A percentile compares a stretch with the other conserved stretches of the same genome.
phyloP scores from a whole-genome alignment of 1,284 basidiomycete genomes.

The Acaromyces ingoldii region DNA sequence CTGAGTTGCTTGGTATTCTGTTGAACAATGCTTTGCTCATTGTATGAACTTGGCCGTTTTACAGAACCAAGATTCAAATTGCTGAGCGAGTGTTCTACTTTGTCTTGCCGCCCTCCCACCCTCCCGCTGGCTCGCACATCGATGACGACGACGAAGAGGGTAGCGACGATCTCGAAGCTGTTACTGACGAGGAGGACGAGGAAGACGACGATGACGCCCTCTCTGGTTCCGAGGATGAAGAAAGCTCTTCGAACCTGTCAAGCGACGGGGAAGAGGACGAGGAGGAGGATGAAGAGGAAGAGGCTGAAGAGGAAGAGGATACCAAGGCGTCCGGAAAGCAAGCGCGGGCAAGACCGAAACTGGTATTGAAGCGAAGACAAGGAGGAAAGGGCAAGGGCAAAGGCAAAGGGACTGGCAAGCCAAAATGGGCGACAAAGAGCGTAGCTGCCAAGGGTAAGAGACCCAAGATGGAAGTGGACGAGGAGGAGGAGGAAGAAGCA shows the following conservation, averaged over 20 bases:
- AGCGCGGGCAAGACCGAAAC: constrained; percentile 1
- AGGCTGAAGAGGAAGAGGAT: constrained; percentile 8
- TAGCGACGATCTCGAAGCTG: constrained; percentile 15
- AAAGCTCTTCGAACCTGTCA: constrained; percentile 22
- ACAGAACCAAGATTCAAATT: constrained; percentile 94
- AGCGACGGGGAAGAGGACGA: constrained; percentile 18
- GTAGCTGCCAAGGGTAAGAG: constrained; percentile 18
- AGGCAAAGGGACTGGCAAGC: background rate
- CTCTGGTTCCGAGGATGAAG: constrained; percentile 30
- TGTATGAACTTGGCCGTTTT: constrained; percentile 6
- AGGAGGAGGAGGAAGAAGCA: constrained; percentile 14
- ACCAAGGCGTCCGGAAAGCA: constrained; percentile 4
- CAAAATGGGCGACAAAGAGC: background rate
- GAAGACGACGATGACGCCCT: constrained; percentile 31
- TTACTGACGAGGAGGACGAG: constrained; percentile 10
- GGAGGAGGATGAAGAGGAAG: constrained; percentile 48
- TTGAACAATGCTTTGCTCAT: background rate
- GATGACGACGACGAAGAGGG: constrained; percentile 8
- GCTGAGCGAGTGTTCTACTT: constrained; percentile 96
- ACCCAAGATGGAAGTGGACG: constrained; percentile 22
- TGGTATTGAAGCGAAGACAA: background rate
- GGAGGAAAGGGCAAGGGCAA: constrained; percentile 8
- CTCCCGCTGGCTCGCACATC: constrained; percentile 12
- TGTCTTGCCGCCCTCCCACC: constrained; percentile 65
- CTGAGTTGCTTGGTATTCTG: background rate